Evolutionary conservation across 495 filamentous ascomycete genomes (phyloP).

Genomic region (Aspergillus sparsus): DNA sequence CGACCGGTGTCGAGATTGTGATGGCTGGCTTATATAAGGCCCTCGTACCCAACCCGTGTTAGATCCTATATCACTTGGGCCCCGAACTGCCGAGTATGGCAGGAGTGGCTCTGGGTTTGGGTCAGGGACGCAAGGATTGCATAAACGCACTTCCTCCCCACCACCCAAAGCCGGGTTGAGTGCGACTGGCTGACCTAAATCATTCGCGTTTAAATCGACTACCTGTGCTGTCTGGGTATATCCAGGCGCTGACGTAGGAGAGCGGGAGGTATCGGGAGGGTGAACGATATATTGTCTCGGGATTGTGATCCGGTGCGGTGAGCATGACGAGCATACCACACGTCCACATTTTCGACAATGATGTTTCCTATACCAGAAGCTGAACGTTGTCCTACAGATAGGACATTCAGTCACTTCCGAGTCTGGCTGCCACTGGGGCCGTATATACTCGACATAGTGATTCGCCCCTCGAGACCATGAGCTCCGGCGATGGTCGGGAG

Average conservation of each 20-base stretch:
- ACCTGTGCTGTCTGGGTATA: slow-evolving; percentile 26
- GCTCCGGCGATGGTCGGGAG: slow-evolving; percentile 12
- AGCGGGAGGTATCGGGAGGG: slow-evolving; percentile 56
- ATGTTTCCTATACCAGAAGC: slow-evolving; percentile 86
- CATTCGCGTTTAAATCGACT: slow-evolving; percentile 47
- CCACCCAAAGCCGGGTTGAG: slow-evolving; percentile 64
- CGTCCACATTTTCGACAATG: slow-evolving; percentile 96
- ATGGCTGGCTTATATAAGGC: slow-evolving; percentile 12
- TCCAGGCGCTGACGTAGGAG: slow-evolving; percentile 25
- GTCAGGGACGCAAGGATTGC: slow-evolving; percentile 93
- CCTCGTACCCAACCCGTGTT: slow-evolving; percentile 11
- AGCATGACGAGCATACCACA: slow-evolving; percentile 89
- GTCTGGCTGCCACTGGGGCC: slow-evolving; percentile 88
- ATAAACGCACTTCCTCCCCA: slow-evolving; percentile 85
- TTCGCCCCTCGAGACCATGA: slow-evolving; percentile 19
- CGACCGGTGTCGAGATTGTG: slow-evolving; percentile 23
- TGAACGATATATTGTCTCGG: slow-evolving; percentile 91
- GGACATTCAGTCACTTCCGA: slow-evolving; percentile 74
- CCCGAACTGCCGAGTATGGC: slow-evolving; percentile 31
- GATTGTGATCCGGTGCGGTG: slow-evolving; percentile 93
- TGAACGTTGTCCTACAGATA: slow-evolving; percentile 76
- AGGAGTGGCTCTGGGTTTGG: slow-evolving; percentile 71
- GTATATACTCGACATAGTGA: slow-evolving; percentile 34
- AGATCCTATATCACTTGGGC: slow-evolving; percentile 24
- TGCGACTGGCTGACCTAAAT: slow-evolving; percentile 25